These are phyloP conservation scores for Beauveria asiatica DNA, from an alignment of 2,329 filamentous ascomycete species.

Conservation along the genomic window DNA sequence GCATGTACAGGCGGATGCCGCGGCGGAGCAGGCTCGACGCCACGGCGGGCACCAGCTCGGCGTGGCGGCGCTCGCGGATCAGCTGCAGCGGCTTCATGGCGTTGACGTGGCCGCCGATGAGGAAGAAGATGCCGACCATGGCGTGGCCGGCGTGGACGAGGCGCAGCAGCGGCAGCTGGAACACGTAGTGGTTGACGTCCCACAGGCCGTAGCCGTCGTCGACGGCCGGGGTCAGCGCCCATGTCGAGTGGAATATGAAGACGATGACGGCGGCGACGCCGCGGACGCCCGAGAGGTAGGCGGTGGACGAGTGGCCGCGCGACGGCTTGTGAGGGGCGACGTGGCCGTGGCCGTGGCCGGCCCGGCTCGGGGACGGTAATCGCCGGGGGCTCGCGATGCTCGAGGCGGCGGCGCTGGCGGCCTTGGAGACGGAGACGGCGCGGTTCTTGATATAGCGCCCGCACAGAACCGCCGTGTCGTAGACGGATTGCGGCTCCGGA, in stretches of 20 bases:
- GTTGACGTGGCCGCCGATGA: constrained; percentile 12
- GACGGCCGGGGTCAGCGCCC: not conserved
- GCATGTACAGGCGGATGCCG: not conserved
- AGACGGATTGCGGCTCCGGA: not conserved
- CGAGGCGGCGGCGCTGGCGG: not conserved
- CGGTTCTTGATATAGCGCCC: constrained; percentile 2
- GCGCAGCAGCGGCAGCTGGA: constrained; percentile 11
- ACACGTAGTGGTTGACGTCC: not conserved
- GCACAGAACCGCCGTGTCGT: not conserved
- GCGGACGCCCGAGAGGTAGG: constrained; percentile 1
- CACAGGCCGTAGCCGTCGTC: constrained; percentile 2
- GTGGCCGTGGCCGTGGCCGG: not conserved
- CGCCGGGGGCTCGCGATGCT: not conserved
- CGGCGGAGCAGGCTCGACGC: not conserved
- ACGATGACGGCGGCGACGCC: constrained; percentile 7
- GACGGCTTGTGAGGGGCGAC: not conserved
- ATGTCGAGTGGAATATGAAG: not conserved
- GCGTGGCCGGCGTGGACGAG: constrained; percentile 9
- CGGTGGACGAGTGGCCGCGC: not conserved
- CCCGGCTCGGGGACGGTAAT: not conserved
- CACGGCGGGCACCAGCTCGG: constrained; percentile 1
- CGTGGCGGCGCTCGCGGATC: not conserved
- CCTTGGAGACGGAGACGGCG: not conserved
- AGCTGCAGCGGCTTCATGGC: not conserved
- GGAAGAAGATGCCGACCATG: constrained; percentile 13